These are phyloP conservation scores for Schizopora paradoxa DNA, from an alignment of 1,284 basidiomycete genomes.

Conservation along the genomic window DNA sequence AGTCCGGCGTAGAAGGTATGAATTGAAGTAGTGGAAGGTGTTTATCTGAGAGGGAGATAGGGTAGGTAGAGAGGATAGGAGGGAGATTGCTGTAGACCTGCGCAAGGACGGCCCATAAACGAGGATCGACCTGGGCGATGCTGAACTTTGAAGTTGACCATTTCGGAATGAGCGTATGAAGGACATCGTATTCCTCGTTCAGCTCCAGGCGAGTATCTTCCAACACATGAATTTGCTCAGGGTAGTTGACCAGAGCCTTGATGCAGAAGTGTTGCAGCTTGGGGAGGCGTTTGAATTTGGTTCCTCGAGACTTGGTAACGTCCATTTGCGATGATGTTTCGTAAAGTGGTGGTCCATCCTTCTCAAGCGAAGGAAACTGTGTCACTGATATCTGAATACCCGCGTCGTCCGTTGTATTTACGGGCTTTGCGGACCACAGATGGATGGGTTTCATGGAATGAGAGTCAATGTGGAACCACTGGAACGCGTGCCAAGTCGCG, in stretches of 20 bases:
- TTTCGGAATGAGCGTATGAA: constrained; percentile 33
- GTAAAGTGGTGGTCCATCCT: constrained; percentile 17
- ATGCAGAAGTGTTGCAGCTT: constrained; percentile 39
- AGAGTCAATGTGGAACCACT: not conserved
- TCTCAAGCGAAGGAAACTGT: constrained; percentile 24
- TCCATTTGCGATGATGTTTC: constrained; percentile 26
- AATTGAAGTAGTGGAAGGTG: constrained; percentile 52
- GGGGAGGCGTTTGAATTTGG: constrained; percentile 27
- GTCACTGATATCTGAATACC: constrained; percentile 33
- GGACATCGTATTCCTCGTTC: constrained; percentile 28
- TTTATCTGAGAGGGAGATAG: constrained; percentile 46
- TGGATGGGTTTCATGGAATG: constrained; percentile 2
- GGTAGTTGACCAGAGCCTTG: constrained; percentile 28
- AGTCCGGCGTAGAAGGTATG: constrained; percentile 47
- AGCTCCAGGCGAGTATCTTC: constrained; percentile 26
- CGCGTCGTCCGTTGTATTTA: constrained; percentile 30
- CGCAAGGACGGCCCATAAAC: constrained; percentile 54
- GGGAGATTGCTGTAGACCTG: constrained; percentile 57
- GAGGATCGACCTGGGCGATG: constrained; percentile 40
- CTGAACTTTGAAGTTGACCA: constrained; percentile 24
- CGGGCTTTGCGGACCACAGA: constrained; percentile 3
- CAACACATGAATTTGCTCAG: constrained; percentile 34
- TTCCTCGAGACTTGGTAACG: not conserved
- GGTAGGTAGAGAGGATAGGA: constrained; percentile 34
- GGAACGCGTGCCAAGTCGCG: constrained; percentile 9